A percentile compares a stretch with the other conserved stretches of the same genome.
These are phyloP conservation scores for Climacium dendroides DNA, from an alignment of 225 moss, liverwort and hornwort species.

Conservation along the genomic window DNA sequence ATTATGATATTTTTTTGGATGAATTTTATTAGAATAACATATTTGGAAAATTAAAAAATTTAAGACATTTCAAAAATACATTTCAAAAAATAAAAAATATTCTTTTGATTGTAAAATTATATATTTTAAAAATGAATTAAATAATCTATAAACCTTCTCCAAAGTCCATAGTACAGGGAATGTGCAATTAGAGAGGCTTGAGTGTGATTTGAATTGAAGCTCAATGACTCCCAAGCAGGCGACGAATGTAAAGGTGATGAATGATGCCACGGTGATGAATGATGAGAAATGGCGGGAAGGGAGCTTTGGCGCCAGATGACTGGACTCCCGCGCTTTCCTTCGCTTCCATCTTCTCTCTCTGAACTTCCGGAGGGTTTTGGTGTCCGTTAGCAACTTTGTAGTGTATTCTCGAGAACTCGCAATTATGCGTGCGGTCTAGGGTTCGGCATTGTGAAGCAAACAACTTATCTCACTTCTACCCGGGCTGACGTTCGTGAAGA, in stretches of 20 bases:
- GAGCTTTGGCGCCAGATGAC: conserved; percentile 6
- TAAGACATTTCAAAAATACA: fast-evolving
- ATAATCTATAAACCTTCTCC: not conserved
- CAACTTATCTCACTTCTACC: no score
- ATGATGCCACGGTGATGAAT: not conserved
- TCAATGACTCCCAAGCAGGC: not conserved
- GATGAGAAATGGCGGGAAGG: conserved; percentile 1
- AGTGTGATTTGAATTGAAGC: not conserved
- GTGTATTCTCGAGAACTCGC: not conserved
- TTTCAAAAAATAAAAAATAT: no score
- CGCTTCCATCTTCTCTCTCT: not conserved
- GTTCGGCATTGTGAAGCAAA: not conserved
- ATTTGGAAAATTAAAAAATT: no score
- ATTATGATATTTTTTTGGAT: not conserved
- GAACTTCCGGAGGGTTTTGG: not conserved
- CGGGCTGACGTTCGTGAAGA: not conserved
- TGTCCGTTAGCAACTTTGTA: not conserved
- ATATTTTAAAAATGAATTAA: not conserved
- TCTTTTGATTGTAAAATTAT: not conserved
- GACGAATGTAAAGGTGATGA: not conserved
- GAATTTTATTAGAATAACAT: no score
- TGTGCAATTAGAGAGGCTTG: not conserved
- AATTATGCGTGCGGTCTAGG: not conserved
- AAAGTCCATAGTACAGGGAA: not conserved
- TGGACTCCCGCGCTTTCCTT: not conserved